Base-by-base conservation (phyloP, 257 asterid genomes). In the Solanum piurae region DNA sequence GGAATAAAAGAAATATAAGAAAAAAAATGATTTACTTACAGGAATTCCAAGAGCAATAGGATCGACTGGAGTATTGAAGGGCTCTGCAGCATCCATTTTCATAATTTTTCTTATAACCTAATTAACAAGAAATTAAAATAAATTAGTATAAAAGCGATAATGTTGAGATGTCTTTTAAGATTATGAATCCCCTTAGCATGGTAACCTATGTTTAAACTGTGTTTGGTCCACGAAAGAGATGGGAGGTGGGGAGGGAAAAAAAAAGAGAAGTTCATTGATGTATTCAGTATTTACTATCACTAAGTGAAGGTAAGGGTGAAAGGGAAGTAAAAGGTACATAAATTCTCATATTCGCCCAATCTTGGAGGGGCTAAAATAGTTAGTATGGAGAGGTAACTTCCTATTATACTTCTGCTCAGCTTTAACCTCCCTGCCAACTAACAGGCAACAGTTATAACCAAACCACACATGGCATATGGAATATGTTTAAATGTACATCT, bases 61-160 rank as follows among this genome's bases (percentile, higher is more conserved):
- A 90, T 96, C 90, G 74, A 96, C 99, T 9, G 99, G 99, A 86
- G 79, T 88, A 91, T 95, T 97, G 90, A 97, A 97, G 86, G 99
- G 98, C 87, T 90, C 96, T 68, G 99, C 98, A 75, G 98, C 99
- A 84, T 97, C 99, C 98, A 95, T 95, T 93, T 97, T 94, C 99
- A 97, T 97, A 52, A 95, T 89, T 91, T 96, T 97, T 87, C 87
- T 94, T 88, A 97, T 94, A 37, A 97, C 98, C 99, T 97, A 90
- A 21, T 9, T 88, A 60, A 71, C 34, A 91, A 44, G 88, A 83
- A 84, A 83, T 77, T 40, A 89, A 89, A 38, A 76, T 73, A 82
- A 64, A 64, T 82, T 49, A 69, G 76, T 25, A 79, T 31, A 55
- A 49, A 83, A 29, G 49, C 7, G 38, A 33, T 60, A 33, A 27